phyloP scores from a whole-genome alignment of 2,329 filamentous ascomycete species.

The Aureobasidium namibiae region DNA sequence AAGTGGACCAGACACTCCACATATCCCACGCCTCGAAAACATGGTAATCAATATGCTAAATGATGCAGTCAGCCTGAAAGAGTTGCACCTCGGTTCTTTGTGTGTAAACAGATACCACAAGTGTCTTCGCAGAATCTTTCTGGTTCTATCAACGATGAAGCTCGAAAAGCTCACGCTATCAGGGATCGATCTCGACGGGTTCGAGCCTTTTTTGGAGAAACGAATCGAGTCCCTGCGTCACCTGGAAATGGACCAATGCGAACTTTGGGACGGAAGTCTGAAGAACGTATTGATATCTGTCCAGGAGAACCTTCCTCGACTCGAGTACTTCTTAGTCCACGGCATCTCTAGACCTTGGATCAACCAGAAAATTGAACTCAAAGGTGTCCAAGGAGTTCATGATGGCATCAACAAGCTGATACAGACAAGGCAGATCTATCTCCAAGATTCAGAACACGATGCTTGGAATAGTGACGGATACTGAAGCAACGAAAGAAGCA shows the following conservation, averaged over 20 bases:
- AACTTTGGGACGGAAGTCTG: background rate
- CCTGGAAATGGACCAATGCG: background rate
- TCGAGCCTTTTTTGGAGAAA: background rate
- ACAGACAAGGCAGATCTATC: background rate
- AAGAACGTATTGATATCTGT: background rate
- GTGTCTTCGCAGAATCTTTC: background rate
- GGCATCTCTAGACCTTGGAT: background rate
- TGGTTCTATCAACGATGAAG: background rate
- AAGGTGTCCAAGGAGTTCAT: background rate
- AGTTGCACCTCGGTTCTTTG: background rate
- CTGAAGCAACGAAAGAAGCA: background rate
- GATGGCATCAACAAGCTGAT: background rate
- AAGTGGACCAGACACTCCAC: background rate
- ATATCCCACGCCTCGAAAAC: background rate
- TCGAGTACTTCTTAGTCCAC: background rate
- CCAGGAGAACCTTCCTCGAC: background rate
- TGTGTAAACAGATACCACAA: background rate
- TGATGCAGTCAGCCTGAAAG: background rate
- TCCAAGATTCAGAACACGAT: background rate
- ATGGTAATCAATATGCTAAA: background rate
- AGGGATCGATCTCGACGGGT: background rate
- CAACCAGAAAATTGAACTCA: background rate
- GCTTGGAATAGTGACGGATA: background rate
- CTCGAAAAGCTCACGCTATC: background rate
- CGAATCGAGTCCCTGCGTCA: background rate